Evolutionary conservation across 208 protist species (phyloP), one percentile per base, ranked within the genome.

Genomic region (Leptomonas seymouri): DNA sequence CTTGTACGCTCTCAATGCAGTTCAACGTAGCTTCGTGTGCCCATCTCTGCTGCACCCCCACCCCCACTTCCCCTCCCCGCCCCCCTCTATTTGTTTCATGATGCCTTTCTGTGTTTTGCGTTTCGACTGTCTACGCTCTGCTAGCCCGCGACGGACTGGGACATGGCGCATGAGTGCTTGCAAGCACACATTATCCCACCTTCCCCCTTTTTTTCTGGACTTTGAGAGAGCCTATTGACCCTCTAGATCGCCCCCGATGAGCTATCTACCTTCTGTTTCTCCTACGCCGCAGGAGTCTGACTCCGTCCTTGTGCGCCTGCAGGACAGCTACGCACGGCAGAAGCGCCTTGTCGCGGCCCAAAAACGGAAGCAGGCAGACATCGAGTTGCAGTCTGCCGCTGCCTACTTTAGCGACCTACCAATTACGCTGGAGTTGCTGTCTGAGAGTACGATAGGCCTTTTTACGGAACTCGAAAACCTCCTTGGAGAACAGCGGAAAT

Each of bases 401-500:
- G 81, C 80, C 21, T 77, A 82, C 54, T 78, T 83, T 63, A 80
- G 83, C 46, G 79, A 81, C 45, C 70, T 90, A 1, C 80, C 84
- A 15, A 54, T 78, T 0, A 84, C 76, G 9, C 66, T 94, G 7
- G 91, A 96, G 45, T 66, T 96, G 8, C 54, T 94, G 7, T 93
- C 91, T 0, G 87, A 93, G 42, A 71, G 89, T 48, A 86, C 88
- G 12, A 67, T 66, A 0, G 2, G 78, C 18, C 72, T 88, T 25
- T 84, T 97, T 12, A 87, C 87, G 51, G 81, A 93, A 61, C 78
- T 97, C 30, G 77, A 86, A 46, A 44, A n/a, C 57, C 45, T 77
- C 25, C 53, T 77, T 2, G 64, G 61, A 21, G 11, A 41, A 7
- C 9, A 31, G 23, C 50, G 55, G 23, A 50, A 53, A 11, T 25